Conservation (phyloP, 2,329 filamentous ascomycete species). For the Exophiala calicioides region DNA sequence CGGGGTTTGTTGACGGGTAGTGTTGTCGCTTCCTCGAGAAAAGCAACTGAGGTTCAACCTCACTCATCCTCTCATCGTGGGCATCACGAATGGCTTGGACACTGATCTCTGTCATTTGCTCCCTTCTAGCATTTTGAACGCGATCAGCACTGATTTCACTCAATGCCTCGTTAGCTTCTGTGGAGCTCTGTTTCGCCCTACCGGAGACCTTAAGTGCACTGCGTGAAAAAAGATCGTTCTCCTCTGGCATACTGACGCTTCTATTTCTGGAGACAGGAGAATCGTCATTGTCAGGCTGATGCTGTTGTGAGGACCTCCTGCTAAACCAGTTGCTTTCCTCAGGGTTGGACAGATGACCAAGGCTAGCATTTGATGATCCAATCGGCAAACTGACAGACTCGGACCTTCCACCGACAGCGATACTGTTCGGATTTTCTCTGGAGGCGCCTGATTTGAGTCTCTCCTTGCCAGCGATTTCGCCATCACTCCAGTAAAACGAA, state of each 20-base stretch:
- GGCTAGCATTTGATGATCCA: conserved; percentile 9
- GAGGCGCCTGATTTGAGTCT: not conserved
- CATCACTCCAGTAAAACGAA: conserved; percentile 28
- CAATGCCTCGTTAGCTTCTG: conserved; percentile 19
- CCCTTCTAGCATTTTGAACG: conserved; percentile 14
- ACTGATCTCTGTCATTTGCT: conserved; percentile 22
- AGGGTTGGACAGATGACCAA: conserved; percentile 9
- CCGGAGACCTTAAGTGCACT: not conserved
- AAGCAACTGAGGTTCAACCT: conserved; percentile 10
- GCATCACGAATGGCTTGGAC: conserved; percentile 10
- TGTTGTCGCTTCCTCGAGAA: not conserved
- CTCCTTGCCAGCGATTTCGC: conserved; percentile 1
- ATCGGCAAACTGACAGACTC: conserved; percentile 22
- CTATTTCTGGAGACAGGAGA: conserved; percentile 6
- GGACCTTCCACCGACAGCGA: conserved; percentile 30
- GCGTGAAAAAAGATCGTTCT: not conserved
- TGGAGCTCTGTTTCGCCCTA: conserved; percentile 4
- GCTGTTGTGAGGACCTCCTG: conserved; percentile 14
- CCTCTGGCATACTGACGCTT: conserved; percentile 23
- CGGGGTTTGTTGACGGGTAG: not conserved
- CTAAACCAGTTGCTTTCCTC: conserved; percentile 20
- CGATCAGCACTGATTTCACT: conserved; percentile 22
- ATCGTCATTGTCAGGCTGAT: not conserved
- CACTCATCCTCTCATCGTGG: conserved; percentile 21
- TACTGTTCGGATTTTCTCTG: conserved; percentile 25